A percentile compares a stretch with the other conserved stretches of the same genome.
phyloP scores from a whole-genome alignment of 169 alveolate species.

The Plasmodium chabaudi region DNA sequence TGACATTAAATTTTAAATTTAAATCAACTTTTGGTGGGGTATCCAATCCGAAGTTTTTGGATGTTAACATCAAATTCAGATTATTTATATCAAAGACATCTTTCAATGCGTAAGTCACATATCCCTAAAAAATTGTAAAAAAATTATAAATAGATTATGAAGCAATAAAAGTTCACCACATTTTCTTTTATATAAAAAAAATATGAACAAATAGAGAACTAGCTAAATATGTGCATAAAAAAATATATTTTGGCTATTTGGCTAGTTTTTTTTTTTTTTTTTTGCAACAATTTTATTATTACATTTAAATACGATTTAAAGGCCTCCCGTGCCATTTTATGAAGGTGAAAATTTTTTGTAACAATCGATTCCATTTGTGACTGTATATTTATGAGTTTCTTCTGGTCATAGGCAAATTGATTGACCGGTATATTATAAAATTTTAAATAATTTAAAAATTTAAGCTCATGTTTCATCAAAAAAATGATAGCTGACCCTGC shows the following conservation, averaged over 20 bases:
- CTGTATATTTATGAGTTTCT: slow-evolving; percentile 97
- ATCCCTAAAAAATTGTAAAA: slow-evolving; percentile 86
- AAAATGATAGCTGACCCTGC: slow-evolving; percentile 97
- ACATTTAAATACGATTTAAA: slow-evolving; percentile 95
- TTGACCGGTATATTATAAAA: slow-evolving; percentile 94
- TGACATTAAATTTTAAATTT: slow-evolving; percentile 88
- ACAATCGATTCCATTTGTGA: slow-evolving; percentile 96
- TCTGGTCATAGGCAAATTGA: slow-evolving; percentile 97
- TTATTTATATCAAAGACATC: slow-evolving; percentile 97
- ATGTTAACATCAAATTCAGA: slow-evolving; percentile 95
- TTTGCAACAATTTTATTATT: neutral
- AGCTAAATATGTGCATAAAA: too few relatives aligned
- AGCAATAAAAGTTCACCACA: too few relatives aligned
- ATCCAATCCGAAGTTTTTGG: slow-evolving; percentile 96
- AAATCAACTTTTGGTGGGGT: slow-evolving; percentile 97
- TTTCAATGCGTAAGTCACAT: slow-evolving; percentile 95
- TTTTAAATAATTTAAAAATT: slow-evolving; percentile 94
- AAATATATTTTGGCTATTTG: neutral
- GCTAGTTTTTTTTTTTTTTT: slow-evolving; percentile 29
- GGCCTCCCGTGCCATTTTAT: slow-evolving; percentile 97
- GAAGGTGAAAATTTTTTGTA: slow-evolving; percentile 97
- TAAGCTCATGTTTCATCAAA: slow-evolving; percentile 97
- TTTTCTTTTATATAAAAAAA: too few relatives aligned
- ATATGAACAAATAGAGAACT: too few relatives aligned
- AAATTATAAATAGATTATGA: neutral